phyloP scores from a whole-genome alignment of 352 stramenopile genomes.

The Pythium volutum region DNA sequence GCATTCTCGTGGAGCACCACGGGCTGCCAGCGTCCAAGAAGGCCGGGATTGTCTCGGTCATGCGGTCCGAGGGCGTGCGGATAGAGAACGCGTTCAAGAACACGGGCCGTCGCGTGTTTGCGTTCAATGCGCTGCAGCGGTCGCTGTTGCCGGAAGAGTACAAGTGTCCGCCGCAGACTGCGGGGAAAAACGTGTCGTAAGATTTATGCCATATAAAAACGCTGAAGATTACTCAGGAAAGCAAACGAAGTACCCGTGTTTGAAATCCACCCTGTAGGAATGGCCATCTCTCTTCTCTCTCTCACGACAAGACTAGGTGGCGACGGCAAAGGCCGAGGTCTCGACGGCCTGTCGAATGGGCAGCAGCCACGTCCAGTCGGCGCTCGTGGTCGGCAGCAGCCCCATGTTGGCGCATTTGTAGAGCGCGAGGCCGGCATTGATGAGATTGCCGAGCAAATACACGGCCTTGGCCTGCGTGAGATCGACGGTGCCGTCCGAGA shows the following conservation, averaged over 20 bases:
- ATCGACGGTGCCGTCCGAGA: constrained; percentile 76
- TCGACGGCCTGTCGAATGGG: constrained; percentile 80
- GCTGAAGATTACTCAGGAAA: too few relatives aligned
- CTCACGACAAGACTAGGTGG: constrained; percentile 19
- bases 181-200: constrained; percentile 78
- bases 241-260: too few relatives aligned
- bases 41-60: constrained; percentile 71
- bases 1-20: constrained; percentile 81
- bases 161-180: constrained; percentile 73
- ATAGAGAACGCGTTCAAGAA: constrained; percentile 88
- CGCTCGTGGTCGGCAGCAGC: constrained; percentile 88
- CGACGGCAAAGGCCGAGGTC: constrained; percentile 65
- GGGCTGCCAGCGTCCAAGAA: constrained; percentile 70
- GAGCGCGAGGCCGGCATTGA: constrained; percentile 82
- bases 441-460: constrained; percentile 86
- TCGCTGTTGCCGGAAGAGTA: constrained; percentile 83
- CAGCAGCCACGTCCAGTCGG: constrained; percentile 91
- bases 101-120: constrained; percentile 75
- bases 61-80: constrained; percentile 79
- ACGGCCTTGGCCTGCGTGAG: constrained; percentile 87
- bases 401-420: constrained; percentile 94
- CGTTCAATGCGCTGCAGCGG: constrained; percentile 83
- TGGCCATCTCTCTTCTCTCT: constrained; percentile 1
- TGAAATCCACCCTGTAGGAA: too few relatives aligned
- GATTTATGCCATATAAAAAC: background rate